A percentile compares a stretch with the other conserved stretches of the same genome.
phyloP scores from a whole-genome alignment of 768 basidiomycete genomes.

The Boletus subcaerulescens region DNA sequence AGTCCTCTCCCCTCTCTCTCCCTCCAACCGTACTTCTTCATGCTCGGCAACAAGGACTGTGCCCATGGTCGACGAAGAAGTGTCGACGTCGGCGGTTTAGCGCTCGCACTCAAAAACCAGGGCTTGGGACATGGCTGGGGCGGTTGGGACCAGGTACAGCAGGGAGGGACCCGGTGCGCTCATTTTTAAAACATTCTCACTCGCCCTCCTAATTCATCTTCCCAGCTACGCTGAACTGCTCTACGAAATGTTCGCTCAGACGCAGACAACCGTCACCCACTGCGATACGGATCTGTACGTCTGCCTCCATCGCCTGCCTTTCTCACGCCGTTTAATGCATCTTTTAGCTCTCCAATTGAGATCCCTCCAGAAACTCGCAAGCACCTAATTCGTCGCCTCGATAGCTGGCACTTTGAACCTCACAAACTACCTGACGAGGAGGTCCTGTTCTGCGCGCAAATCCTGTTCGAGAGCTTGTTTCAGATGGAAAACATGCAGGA shows the following conservation, averaged over 20 bases:
- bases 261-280: conserved; percentile 66
- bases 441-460: conserved; percentile 71
- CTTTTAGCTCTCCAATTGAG: conserved; percentile 45
- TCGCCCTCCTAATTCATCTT: conserved; percentile 10
- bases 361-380: conserved; percentile 49
- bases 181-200: conserved; percentile 2
- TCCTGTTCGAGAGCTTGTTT: conserved; percentile 85
- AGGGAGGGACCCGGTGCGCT: conserved; percentile 50
- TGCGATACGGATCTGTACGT: conserved; percentile 30
- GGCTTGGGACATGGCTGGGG: conserved; percentile 73
- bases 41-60: conserved; percentile 31
- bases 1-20: neutral
- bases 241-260: conserved; percentile 82
- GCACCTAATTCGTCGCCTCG: conserved; percentile 64
- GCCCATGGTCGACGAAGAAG: conserved; percentile 55
- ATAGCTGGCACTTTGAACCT: conserved; percentile 90
- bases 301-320: neutral
- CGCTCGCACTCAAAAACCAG: conserved; percentile 65
- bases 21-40: neutral
- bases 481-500: conserved; percentile 72
- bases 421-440: conserved; percentile 80
- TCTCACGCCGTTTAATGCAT: conserved; percentile 12
- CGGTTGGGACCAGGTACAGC: conserved; percentile 48
- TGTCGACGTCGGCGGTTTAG: conserved; percentile 88
- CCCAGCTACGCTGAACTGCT: conserved; percentile 76